Conservation (phyloP, 1,284 basidiomycete species). For the Fistulinella cinereoalba region DNA sequence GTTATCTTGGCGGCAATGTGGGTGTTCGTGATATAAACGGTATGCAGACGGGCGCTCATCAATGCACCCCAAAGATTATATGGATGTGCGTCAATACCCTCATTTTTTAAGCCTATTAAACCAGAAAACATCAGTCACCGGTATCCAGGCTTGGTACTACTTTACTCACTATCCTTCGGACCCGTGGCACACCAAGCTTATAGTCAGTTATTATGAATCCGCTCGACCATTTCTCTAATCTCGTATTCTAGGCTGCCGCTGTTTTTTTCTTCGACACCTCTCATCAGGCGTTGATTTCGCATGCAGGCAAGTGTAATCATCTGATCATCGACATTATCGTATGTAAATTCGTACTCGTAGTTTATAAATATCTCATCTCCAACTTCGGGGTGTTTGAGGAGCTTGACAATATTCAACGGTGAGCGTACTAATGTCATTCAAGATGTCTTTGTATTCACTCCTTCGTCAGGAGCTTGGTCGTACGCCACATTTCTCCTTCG, state of each 20-base stretch:
- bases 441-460: background rate
- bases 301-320: constrained; percentile 40
- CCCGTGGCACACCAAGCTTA: constrained; percentile 41
- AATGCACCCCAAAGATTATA: constrained; percentile 39
- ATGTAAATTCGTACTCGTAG: constrained; percentile 30
- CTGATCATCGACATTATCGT: background rate
- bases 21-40: constrained; percentile 12
- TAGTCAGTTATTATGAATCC: constrained; percentile 33
- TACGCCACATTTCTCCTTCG: constrained; percentile 26
- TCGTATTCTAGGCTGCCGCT: constrained; percentile 38
- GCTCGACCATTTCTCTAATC: too few relatives aligned
- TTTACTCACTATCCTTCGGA: constrained; percentile 49
- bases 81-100: constrained; percentile 40
- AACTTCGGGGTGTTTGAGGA: constrained; percentile 41
- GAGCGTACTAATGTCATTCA: constrained; percentile 10
- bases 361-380: constrained; percentile 54
- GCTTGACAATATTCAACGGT: constrained; percentile 47
- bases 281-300: constrained; percentile 55
- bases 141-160: constrained; percentile 57
- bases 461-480: constrained; percentile 43
- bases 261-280: constrained; percentile 50
- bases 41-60: background rate
- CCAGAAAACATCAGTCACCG: constrained; percentile 42
- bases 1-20: constrained; percentile 47
- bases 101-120: background rate